Conservation (phyloP, 768 basidiomycete species). For the Termitomyces sp. region DNA sequence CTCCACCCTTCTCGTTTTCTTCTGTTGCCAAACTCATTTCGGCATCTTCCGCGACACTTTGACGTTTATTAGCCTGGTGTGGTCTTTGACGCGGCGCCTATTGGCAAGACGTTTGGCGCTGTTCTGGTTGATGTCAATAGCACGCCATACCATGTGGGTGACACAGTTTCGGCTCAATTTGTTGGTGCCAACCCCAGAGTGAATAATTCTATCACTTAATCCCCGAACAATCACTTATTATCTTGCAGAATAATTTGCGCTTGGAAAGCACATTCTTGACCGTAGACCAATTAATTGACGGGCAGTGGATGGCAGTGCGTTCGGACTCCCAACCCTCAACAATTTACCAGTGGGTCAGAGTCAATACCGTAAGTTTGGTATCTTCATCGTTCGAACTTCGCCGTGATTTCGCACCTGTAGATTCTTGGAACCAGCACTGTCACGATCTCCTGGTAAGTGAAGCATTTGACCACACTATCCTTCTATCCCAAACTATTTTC, state of each 20-base stretch:
- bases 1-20: background rate
- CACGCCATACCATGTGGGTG: slow-evolving; percentile 47
- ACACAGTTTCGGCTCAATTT: slow-evolving; percentile 58
- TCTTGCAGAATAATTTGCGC: slow-evolving; percentile 64
- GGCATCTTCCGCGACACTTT: slow-evolving; percentile 2
- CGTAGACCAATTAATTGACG: slow-evolving; percentile 48
- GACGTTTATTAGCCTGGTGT: slow-evolving; percentile 44
- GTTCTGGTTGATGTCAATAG: slow-evolving; percentile 51
- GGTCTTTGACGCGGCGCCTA: slow-evolving; percentile 51
- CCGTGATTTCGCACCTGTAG: slow-evolving; percentile 23
- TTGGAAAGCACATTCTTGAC: slow-evolving; percentile 70
- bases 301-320: slow-evolving; percentile 51
- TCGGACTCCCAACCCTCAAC: slow-evolving; percentile 82
- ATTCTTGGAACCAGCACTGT: slow-evolving; percentile 60
- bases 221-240: background rate
- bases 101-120: slow-evolving; percentile 58
- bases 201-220: slow-evolving; percentile 15
- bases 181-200: slow-evolving; percentile 79
- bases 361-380: slow-evolving; percentile 38
- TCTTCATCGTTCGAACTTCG: background rate
- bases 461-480: background rate
- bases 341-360: slow-evolving; percentile 58
- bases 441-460: slow-evolving; percentile 56
- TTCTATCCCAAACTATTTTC: slow-evolving; percentile 1
- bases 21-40: background rate